Base-by-base conservation (phyloP, 2,329 filamentous ascomycete species). In the Sordariomycetes sp. region DNA sequence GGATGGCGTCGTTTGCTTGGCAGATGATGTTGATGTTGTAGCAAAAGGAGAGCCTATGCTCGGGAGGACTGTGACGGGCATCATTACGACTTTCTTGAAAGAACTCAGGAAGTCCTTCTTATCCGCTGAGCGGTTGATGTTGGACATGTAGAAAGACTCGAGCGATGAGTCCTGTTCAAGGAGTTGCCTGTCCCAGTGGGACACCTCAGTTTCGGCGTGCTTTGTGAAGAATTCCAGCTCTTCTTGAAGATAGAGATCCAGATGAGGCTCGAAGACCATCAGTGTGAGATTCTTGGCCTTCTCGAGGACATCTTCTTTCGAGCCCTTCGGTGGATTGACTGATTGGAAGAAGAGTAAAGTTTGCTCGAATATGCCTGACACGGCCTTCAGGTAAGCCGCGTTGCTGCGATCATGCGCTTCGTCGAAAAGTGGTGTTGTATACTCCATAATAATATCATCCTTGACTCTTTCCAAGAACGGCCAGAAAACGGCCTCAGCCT, bases 71-170 rank as follows among this genome's bases (percentile, higher is more conserved):
- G 86, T 94, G 32, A 98, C 90, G 3, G 92, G 92, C 79, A 94
- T 93, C 88, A 98, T 95, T 43, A 98, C 85, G 8, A 98, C 92
- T 57, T 96, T 96, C 53, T 87, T 95, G 68, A 98, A 98, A 0
- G 88, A 94, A 30, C 81, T 92, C 40, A 98, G 55, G 48, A 98
- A 98, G 54, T 98, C 92, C 45, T 87, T 86, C 61, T 98, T 98
- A 42, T 93, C 92, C 1, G 87, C 92, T 54, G 94, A 87, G 18
- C 92, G 75, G 52, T 90, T 95, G 50, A 96, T 78, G 53, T 87
- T 95, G 17, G 82, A 83, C 90, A 96, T 95, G 61, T 87, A 92
- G 52, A 93, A 94, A 0, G 85, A 92, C 59, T 98, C 92, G 0
- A 85, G 80, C 3, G 82, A 84, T 12, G 86, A 87, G 45, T 94